phyloP scores from a whole-genome alignment of 495 filamentous ascomycete genomes.

The Aspergillus bertholletiae region DNA sequence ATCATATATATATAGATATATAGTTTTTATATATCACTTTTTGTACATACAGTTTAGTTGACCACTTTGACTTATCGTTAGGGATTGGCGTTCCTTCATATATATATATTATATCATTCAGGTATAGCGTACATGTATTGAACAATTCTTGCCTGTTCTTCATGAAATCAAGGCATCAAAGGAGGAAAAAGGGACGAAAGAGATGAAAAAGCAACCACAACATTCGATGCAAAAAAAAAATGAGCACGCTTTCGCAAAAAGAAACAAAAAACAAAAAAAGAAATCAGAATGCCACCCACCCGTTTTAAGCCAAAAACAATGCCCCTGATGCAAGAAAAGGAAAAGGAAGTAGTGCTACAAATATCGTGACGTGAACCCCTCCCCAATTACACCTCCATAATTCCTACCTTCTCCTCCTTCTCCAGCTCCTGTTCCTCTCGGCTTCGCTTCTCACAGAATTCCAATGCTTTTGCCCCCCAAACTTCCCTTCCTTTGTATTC shows the following conservation, averaged over 20 bases:
- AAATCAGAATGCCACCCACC: constrained; percentile 35
- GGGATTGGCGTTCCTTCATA: not conserved
- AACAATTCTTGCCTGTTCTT: not conserved
- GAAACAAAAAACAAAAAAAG: constrained; percentile 6
- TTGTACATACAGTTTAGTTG: not conserved
- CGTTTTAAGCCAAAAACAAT: constrained; percentile 25
- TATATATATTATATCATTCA: not conserved
- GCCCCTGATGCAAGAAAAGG: constrained; percentile 3
- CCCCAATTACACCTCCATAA: constrained; percentile 20
- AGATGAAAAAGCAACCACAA: constrained; percentile 6
- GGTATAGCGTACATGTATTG: not conserved
- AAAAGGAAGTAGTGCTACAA: constrained; percentile 21
- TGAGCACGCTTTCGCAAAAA: constrained; percentile 1
- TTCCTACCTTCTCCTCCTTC: constrained; percentile 10
- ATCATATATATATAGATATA: not conserved
- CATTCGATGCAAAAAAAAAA: constrained; percentile 7
- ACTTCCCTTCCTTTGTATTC: constrained; percentile 50
- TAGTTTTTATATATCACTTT: too few species aligned
- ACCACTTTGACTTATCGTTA: not conserved
- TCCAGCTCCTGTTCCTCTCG: not conserved
- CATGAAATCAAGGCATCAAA: not conserved
- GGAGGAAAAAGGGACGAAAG: not conserved
- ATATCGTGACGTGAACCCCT: constrained; percentile 1
- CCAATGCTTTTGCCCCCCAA: constrained; percentile 45
- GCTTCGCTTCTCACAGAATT: constrained; percentile 35